Evolutionary conservation across 306 rosid species (phyloP).

Genomic region (Vigna unguiculata): DNA sequence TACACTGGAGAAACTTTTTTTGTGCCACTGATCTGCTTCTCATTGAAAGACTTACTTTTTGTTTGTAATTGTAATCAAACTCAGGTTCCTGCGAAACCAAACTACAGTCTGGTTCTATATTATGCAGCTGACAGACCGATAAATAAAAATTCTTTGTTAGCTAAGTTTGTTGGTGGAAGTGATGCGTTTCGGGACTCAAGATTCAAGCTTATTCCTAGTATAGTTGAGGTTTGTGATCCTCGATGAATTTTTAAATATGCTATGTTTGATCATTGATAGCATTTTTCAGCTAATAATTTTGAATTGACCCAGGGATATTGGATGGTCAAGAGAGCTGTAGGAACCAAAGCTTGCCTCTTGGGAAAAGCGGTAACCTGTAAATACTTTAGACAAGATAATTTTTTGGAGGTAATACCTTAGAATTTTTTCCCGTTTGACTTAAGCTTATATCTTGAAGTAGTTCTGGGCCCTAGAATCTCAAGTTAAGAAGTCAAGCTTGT

Average conservation of each 20-base stretch:
- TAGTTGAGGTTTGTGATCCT: conserved; percentile 73
- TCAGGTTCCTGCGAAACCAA: conserved; percentile 98
- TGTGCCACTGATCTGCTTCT: conserved; percentile 27
- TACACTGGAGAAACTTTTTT: neutral
- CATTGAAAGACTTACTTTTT: conserved; percentile 1
- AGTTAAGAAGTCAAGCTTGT: conserved; percentile 15
- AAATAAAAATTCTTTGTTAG: conserved; percentile 71
- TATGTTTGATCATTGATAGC: conserved; percentile 34
- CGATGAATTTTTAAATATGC: conserved; percentile 12
- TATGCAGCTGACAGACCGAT: conserved; percentile 88
- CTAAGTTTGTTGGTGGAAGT: conserved; percentile 82
- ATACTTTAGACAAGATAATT: conserved; percentile 83
- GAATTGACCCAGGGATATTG: conserved; percentile 83
- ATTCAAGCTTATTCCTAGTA: conserved; percentile 97
- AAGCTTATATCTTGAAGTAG: conserved; percentile 22
- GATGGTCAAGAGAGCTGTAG: conserved; percentile 99
- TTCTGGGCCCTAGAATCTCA: neutral
- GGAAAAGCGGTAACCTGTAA: conserved; percentile 97
- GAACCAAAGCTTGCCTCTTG: conserved; percentile 95
- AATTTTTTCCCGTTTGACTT: conserved; percentile 14
- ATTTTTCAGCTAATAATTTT: conserved; percentile 45
- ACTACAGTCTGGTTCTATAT: conserved; percentile 88
- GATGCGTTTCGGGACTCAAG: conserved; percentile 83
- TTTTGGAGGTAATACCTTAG: conserved; percentile 77
- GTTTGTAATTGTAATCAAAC: conserved; percentile 21